Evolutionary conservation across 2,329 filamentous ascomycete species (phyloP).

Genomic region (Phoma sp.): DNA sequence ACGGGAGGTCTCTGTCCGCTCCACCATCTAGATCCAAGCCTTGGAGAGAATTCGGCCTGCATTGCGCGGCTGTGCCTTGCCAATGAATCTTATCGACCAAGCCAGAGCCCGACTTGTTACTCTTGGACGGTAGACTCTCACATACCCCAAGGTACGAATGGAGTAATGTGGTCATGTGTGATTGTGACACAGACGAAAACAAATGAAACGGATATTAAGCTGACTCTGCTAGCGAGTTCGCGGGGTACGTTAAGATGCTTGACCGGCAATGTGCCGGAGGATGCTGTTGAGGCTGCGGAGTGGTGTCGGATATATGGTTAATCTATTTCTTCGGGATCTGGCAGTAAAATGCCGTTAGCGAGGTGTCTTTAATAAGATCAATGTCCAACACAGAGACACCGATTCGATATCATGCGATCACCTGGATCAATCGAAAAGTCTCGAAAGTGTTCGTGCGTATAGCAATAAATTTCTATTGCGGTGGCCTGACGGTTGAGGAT

Average conservation of each 20-base stretch:
- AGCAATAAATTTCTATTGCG: neutral
- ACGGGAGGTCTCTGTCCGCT: constrained; percentile 1
- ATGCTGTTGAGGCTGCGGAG: neutral
- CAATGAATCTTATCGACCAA: constrained; percentile 9
- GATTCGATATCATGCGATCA: neutral
- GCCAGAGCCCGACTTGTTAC: constrained; percentile 9
- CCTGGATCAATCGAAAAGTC: neutral
- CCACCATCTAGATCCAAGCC: constrained; percentile 12
- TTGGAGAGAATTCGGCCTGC: constrained; percentile 1
- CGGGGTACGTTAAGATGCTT: constrained; percentile 9
- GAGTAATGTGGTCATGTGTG: constrained; percentile 1
- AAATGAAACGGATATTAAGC: constrained; percentile 26
- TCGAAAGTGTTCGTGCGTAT: neutral
- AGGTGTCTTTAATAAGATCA: constrained; percentile 7
- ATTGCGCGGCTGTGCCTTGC: neutral
- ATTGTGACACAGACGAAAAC: constrained; percentile 9
- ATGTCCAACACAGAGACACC: neutral
- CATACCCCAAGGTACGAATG: constrained; percentile 1
- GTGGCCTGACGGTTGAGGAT: neutral
- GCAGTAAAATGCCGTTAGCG: constrained; percentile 27
- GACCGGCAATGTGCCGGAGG: constrained; percentile 9
- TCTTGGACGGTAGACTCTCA: constrained; percentile 4
- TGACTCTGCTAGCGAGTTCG: neutral
- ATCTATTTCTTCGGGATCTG: constrained; percentile 27
- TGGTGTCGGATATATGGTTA: constrained; percentile 16